These are phyloP conservation scores for Elongisporangium anandrum DNA, from an alignment of 352 stramenopile species.

Conservation along the genomic window DNA sequence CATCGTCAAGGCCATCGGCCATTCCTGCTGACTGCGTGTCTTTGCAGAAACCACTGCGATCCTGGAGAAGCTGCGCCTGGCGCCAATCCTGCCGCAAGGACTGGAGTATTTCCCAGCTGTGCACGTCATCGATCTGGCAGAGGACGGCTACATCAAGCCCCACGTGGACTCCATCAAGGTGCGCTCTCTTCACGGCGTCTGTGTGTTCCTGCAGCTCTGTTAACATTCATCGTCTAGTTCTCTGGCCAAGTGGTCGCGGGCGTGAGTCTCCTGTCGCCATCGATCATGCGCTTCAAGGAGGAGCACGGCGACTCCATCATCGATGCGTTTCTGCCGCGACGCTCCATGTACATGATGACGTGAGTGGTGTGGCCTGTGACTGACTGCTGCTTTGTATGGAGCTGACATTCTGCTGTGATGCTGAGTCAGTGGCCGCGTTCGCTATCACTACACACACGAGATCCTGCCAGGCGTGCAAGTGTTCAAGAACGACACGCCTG, in stretches of 20 bases:
- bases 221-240: constrained; percentile 31
- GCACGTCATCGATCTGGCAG: constrained; percentile 79
- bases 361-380: constrained; percentile 16
- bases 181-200: no score
- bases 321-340: constrained; percentile 58
- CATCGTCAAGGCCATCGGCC: not conserved
- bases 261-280: constrained; percentile 68
- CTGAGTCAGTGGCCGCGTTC: constrained; percentile 46
- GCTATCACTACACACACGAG: constrained; percentile 86
- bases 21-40: not conserved
- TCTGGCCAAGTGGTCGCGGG: constrained; percentile 74
- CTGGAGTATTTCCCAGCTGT: constrained; percentile 70
- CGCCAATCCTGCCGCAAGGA: constrained; percentile 49
- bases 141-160: constrained; percentile 81
- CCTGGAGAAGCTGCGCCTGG: constrained; percentile 60
- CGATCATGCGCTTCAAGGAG: constrained; percentile 85
- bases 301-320: constrained; percentile 68
- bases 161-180: constrained; percentile 87
- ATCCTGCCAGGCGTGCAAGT: constrained; percentile 63
- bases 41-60: constrained; percentile 50
- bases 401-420: constrained; percentile 3
- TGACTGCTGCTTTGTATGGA: no score
- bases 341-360: constrained; percentile 88
- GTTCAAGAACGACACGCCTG: constrained; percentile 44
- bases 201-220: not conserved